These are phyloP conservation scores for Neofusicoccum sp. DNA, from an alignment of 2,329 filamentous ascomycete species.

Conservation along the genomic window DNA sequence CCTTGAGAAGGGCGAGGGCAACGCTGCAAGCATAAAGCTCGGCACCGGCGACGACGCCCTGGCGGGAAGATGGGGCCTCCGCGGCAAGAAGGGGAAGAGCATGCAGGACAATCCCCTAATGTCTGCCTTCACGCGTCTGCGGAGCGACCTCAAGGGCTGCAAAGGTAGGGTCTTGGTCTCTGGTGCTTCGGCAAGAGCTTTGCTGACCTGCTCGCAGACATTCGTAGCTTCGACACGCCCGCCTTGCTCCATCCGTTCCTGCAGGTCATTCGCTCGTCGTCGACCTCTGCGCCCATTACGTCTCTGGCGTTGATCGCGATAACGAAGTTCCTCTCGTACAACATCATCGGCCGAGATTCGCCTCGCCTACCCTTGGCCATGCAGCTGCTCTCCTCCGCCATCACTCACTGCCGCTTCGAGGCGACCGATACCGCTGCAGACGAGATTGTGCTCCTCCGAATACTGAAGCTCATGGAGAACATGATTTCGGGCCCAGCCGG, in stretches of 20 bases:
- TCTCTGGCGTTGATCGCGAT: conserved; percentile 90
- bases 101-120: conserved; percentile 97
- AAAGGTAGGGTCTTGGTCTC: conserved; percentile 58
- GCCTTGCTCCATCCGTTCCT: conserved; percentile 89
- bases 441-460: conserved; percentile 91
- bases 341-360: conserved; percentile 78
- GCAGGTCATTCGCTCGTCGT: conserved; percentile 93
- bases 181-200: neutral
- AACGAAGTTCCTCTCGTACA: conserved; percentile 94
- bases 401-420: conserved; percentile 97
- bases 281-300: conserved; percentile 93
- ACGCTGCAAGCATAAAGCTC: conserved; percentile 34
- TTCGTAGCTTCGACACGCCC: conserved; percentile 83
- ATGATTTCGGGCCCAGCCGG: conserved; percentile 95
- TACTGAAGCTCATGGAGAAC: conserved; percentile 95
- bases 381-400: conserved; percentile 90
- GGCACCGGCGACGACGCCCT: conserved; percentile 53
- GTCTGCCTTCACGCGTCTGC: conserved; percentile 85
- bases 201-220: conserved; percentile 57
- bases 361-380: conserved; percentile 88
- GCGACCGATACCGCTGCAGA: conserved; percentile 93
- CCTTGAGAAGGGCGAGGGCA: conserved; percentile 35
- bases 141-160: conserved; percentile 81
- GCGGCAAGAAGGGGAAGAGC: conserved; percentile 94
- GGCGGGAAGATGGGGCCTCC: conserved; percentile 84